Percentiles rank a stretch among this genome's conserved stretches.
Conservation (phyloP, 768 basidiomycete genomes). For the Tephrocybe rancida region DNA sequence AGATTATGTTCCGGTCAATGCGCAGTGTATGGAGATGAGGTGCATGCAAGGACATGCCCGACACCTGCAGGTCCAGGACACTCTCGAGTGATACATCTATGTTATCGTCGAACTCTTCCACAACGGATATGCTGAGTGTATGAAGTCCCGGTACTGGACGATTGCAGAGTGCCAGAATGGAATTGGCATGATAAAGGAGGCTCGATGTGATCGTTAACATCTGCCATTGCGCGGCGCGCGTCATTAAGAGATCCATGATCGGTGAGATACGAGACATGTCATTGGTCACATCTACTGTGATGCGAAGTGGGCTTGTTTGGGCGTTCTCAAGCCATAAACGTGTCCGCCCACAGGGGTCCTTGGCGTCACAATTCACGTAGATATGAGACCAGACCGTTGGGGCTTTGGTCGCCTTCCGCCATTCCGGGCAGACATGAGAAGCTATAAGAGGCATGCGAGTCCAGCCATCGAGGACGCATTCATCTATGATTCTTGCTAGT, state of each 20-base stretch:
- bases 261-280: constrained; percentile 29
- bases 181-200: constrained; percentile 37
- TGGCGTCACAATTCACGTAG: constrained; percentile 49
- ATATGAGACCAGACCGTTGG: constrained; percentile 63
- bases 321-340: constrained; percentile 55
- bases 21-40: constrained; percentile 34
- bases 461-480: constrained; percentile 52
- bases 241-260: constrained; percentile 42
- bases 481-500: constrained; percentile 54
- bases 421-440: constrained; percentile 61
- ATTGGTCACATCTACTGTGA: constrained; percentile 42
- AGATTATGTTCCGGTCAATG: constrained; percentile 36
- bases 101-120: constrained; percentile 28
- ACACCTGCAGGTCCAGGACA: constrained; percentile 27
- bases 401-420: constrained; percentile 53
- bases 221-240: constrained; percentile 44
- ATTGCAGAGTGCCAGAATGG: constrained; percentile 38
- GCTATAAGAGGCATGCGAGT: constrained; percentile 54
- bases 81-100: constrained; percentile 16
- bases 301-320: constrained; percentile 40
- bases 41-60: constrained; percentile 30
- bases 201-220: constrained; percentile 41
- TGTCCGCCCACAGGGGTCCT: constrained; percentile 42
- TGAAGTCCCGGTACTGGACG: constrained; percentile 37
- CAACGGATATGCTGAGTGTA: constrained; percentile 30